Conservation (phyloP, 1,284 basidiomycete genomes). For the Trametes hirsuta region DNA sequence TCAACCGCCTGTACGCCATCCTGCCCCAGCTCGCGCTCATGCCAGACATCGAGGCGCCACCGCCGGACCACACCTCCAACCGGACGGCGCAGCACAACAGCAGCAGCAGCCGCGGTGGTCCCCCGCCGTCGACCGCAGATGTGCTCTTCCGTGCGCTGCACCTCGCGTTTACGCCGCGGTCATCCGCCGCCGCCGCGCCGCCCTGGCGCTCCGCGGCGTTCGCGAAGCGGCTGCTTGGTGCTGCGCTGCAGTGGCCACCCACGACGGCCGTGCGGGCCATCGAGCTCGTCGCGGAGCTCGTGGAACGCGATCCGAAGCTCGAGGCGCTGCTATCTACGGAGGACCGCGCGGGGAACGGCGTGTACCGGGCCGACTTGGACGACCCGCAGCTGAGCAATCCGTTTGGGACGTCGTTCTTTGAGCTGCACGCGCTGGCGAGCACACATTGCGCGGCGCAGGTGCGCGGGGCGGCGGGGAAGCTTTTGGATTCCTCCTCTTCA, state of each 20-base stretch:
- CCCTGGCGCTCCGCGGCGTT: slow-evolving; percentile 89
- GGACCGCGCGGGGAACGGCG: slow-evolving; percentile 81
- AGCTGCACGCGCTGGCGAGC: slow-evolving; percentile 59
- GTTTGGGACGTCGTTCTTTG: slow-evolving; percentile 74
- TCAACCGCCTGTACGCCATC: slow-evolving; percentile 75
- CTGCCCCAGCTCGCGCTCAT: slow-evolving; percentile 63
- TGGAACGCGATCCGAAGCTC: slow-evolving; percentile 80
- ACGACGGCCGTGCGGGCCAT: slow-evolving; percentile 66
- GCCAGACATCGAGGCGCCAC: slow-evolving; percentile 50
- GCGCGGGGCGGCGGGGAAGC: slow-evolving; percentile 41
- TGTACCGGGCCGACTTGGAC: slow-evolving; percentile 81
- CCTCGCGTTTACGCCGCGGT: slow-evolving; percentile 75
- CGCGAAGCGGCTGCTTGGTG: slow-evolving; percentile 84
- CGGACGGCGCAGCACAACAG: slow-evolving; percentile 25
- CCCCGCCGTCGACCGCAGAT: slow-evolving; percentile 53
- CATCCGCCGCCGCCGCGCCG: slow-evolving; percentile 58
- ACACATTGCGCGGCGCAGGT: slow-evolving; percentile 67
- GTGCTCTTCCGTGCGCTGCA: slow-evolving; percentile 87
- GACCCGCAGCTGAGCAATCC: slow-evolving; percentile 84
- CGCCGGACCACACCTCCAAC: slow-evolving; percentile 3
- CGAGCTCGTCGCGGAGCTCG: slow-evolving; percentile 71
- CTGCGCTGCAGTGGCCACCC: slow-evolving; percentile 82
- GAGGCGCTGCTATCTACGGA: slow-evolving; percentile 86
- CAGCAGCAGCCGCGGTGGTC: slow-evolving; percentile 27
- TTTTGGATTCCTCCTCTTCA: slow-evolving; percentile 19